These are phyloP conservation scores for Geranomyces variabilis DNA, from an alignment of 192 early-diverging fungal species.

Conservation along the genomic window DNA sequence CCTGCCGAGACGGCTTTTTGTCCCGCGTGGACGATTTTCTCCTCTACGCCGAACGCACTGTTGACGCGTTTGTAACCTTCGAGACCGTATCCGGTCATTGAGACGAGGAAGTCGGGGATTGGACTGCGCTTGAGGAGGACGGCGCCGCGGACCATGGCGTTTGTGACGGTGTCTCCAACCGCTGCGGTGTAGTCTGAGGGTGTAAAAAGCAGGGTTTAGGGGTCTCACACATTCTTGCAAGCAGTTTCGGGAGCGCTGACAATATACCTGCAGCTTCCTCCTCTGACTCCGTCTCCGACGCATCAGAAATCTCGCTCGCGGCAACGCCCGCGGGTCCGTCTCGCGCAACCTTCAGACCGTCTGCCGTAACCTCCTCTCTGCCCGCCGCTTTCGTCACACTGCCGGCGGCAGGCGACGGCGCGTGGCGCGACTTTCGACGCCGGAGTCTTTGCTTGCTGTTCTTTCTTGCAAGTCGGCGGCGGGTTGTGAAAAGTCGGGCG, in stretches of 20 bases:
- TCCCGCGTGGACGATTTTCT: conserved; percentile 31
- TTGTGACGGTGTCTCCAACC: conserved; percentile 14
- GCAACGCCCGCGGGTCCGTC: too few species aligned
- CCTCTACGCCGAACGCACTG: conserved; percentile 42
- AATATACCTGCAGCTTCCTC: background rate
- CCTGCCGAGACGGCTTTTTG: conserved; percentile 38
- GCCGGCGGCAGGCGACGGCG: too few species aligned
- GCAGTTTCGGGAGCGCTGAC: too few species aligned
- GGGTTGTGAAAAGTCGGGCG: background rate
- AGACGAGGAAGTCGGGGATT: conserved; percentile 43
- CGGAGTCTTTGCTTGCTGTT: too few species aligned
- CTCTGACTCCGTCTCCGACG: background rate
- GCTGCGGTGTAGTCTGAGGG: background rate
- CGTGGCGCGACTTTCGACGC: too few species aligned
- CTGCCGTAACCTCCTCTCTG: too few species aligned
- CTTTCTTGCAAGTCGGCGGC: too few species aligned
- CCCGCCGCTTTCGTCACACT: too few species aligned
- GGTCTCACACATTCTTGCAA: background rate
- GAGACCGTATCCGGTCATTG: conserved; percentile 23
- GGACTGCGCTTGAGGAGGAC: conserved; percentile 46
- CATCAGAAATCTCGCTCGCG: background rate
- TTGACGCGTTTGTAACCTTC: conserved; percentile 44
- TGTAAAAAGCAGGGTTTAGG: too few species aligned
- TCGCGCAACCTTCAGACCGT: too few species aligned
- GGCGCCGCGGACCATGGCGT: conserved; percentile 37